These are phyloP conservation scores for Pilaira anomala DNA, from an alignment of 192 early-diverging fungal species.

Conservation along the genomic window DNA sequence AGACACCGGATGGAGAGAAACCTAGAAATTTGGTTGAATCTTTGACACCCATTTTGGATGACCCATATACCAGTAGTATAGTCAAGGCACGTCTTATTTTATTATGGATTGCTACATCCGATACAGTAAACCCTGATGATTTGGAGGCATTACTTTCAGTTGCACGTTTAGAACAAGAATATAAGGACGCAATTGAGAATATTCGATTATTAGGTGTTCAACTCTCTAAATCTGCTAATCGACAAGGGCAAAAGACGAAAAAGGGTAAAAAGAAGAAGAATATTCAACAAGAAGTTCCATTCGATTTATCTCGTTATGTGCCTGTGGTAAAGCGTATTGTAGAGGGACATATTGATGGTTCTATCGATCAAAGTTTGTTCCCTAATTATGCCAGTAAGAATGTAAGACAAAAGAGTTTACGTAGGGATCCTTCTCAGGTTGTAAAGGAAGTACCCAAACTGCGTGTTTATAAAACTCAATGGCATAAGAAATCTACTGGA, in stretches of 20 bases:
- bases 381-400: slow-evolving; percentile 51
- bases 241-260: slow-evolving; percentile 50
- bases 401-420: slow-evolving; percentile 42
- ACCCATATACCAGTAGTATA: slow-evolving; percentile 56
- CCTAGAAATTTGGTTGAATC: slow-evolving; percentile 70
- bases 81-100: slow-evolving; percentile 80
- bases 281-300: slow-evolving; percentile 60
- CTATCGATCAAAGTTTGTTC: slow-evolving; percentile 58
- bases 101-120: slow-evolving; percentile 71
- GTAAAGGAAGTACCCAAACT: slow-evolving; percentile 22
- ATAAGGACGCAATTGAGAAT: slow-evolving; percentile 80
- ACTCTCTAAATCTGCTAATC: slow-evolving; percentile 55
- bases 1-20: slow-evolving; percentile 65
- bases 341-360: slow-evolving; percentile 56
- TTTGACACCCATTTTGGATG: slow-evolving; percentile 74
- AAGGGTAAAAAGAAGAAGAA: slow-evolving; percentile 52
- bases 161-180: slow-evolving; percentile 67
- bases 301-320: slow-evolving; percentile 75
- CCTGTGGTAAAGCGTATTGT: slow-evolving; percentile 69
- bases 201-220: slow-evolving; percentile 63
- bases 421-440: slow-evolving; percentile 19
- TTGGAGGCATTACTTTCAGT: slow-evolving; percentile 61
- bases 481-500: slow-evolving; percentile 35
- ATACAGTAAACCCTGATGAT: slow-evolving; percentile 72
- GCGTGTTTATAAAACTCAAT: slow-evolving; percentile 35